Base-by-base conservation (phyloP, 768 basidiomycete species). In the Russula foetens region DNA sequence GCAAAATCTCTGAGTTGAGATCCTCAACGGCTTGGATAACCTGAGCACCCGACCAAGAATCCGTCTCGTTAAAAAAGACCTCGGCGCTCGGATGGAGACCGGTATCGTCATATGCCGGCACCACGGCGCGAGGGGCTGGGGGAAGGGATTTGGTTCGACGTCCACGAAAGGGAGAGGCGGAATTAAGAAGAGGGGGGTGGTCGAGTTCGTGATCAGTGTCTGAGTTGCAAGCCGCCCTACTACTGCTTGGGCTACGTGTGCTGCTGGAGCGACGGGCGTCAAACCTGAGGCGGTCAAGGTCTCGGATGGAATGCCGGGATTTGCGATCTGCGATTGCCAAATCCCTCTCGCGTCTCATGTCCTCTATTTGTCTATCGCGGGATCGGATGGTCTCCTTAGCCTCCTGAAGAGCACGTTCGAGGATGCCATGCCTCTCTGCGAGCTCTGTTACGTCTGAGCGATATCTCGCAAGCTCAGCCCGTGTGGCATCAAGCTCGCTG, bases 1-100 rank as follows among this genome's bases (percentile, higher is more conserved):
- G 88, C n/a, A 88, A 77, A 60, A 90, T 85, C 71, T 90, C 88
- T 0, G 85, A 83, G 69, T 90, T 90, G 70, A 90, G 78, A 67
- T 90, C 88, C 63, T 86, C 84, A 15, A 90, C 83, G 3, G 86
- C 84, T 68, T 90, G 87, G 50, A 90, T 80, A 69, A 90, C 79
- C 69, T 89, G 86, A 1, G 86, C 83, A 14, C 88, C 88, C 2
- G 87, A 88, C 85, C 84, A 88, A 31, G 71, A 67, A 71, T 90
- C 88, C 33, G 82, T 84, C 62, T 87, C 84, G 17, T 86, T 87
- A 74, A 90, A 78, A 71, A 84, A 90, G 23, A 78, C 75, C 68
- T 90, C 89, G 57, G 76, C 71, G 67, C 83, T 81, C 59, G 80
- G 82, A 35, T 83, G 81, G 14, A 84, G 85, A 12, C 75, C 76